These are phyloP conservation scores for Oryza meyeriana DNA, from an alignment of 176 grass and related monocot species.

Conservation along the genomic window DNA sequence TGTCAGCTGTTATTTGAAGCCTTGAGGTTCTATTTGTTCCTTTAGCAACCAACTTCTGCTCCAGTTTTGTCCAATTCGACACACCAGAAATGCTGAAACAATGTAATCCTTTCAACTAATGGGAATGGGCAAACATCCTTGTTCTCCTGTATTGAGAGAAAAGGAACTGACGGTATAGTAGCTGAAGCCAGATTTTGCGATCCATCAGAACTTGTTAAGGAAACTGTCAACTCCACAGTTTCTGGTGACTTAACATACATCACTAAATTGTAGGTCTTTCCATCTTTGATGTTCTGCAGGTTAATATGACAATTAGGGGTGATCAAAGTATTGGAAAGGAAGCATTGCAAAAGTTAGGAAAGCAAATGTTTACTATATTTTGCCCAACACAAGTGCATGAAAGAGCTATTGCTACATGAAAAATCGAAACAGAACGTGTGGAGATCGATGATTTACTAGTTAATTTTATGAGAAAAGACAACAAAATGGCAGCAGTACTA, in stretches of 20 bases:
- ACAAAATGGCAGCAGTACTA: background rate
- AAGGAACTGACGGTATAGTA: conserved; percentile 53
- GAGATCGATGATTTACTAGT: background rate
- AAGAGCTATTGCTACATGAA: background rate
- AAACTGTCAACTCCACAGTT: conserved; percentile 50
- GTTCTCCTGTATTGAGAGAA: background rate
- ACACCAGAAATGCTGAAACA: conserved; percentile 30
- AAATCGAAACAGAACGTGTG: background rate
- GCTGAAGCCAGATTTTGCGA: conserved; percentile 53
- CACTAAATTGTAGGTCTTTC: conserved; percentile 73
- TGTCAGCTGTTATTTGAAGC: conserved; percentile 49
- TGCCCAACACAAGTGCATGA: background rate
- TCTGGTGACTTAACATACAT: conserved; percentile 65
- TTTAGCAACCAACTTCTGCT: conserved; percentile 31
- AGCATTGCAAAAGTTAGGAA: background rate
- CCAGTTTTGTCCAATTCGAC: conserved; percentile 55
- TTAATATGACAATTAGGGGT: conserved; percentile 6
- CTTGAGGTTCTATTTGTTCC: conserved; percentile 47
- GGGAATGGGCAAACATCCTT: background rate
- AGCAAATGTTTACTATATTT: background rate
- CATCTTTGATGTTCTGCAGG: conserved; percentile 89
- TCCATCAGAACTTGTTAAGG: conserved; percentile 63
- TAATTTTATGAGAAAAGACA: background rate
- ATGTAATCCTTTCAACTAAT: background rate
- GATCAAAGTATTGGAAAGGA: background rate